Percentiles rank a stretch among this genome's conserved stretches.
phyloP scores from a whole-genome alignment of 73 alveolate genomes.

The Effrenium voratum region DNA sequence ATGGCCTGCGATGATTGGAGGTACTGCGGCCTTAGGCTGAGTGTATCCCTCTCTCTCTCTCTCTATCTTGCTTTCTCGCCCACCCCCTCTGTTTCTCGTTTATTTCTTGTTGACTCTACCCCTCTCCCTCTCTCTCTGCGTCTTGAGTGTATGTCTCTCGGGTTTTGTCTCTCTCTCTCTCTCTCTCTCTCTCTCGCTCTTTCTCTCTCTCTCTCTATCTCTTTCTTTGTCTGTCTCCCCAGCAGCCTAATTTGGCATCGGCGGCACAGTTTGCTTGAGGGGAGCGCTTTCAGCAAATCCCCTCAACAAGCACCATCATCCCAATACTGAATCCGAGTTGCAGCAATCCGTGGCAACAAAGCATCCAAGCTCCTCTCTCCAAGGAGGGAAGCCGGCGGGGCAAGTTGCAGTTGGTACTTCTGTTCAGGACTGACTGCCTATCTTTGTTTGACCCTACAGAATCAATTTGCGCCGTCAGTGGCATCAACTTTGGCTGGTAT shows the following conservation, averaged over 20 bases:
- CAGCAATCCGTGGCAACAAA: no score
- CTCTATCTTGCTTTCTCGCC: background rate
- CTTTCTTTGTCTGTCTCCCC: background rate
- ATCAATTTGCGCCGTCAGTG: no score
- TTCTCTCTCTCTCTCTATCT: background rate
- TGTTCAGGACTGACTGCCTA: no score
- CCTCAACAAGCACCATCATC: background rate
- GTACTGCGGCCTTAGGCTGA: constrained; percentile 50
- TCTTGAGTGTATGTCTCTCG: background rate
- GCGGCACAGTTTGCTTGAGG: background rate
- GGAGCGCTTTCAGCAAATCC: background rate
- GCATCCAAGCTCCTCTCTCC: no score
- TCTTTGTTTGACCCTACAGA: no score
- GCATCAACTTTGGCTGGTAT: no score
- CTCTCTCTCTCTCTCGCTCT: background rate
- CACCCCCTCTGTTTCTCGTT: background rate
- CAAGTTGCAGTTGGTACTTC: no score
- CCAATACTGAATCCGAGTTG: no score
- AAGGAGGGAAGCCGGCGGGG: no score
- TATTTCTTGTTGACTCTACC: background rate
- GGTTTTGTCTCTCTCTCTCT: background rate
- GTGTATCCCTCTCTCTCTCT: background rate
- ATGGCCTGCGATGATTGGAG: constrained; percentile 64
- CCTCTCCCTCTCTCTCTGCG: background rate
- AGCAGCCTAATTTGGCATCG: background rate